Conservation (phyloP, 140 eudicot species). For the Bidens hawaiensis region DNA sequence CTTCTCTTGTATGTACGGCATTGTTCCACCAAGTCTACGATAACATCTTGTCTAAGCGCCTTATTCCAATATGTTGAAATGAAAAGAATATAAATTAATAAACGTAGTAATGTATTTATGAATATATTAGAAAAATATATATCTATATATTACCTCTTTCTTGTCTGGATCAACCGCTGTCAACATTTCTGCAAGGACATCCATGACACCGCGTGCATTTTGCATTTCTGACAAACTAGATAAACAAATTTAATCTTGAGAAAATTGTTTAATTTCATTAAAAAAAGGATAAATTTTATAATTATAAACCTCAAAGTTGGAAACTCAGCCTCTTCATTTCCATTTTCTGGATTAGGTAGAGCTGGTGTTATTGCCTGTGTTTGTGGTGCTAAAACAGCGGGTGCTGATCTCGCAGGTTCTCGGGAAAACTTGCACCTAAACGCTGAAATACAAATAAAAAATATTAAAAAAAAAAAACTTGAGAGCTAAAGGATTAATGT, state of each 20-base stretch:
- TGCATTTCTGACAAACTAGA: conserved; percentile 86
- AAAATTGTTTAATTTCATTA: conserved; percentile 1
- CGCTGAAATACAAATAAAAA: conserved; percentile 44
- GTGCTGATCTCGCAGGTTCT: conserved; percentile 68
- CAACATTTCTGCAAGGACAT: conserved; percentile 95
- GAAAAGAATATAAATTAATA: neutral
- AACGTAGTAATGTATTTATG: neutral
- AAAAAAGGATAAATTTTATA: neutral
- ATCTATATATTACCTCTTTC: conserved; percentile 63
- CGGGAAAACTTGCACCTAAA: conserved; percentile 91
- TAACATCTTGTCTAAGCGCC: conserved; percentile 89
- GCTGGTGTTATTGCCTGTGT: conserved; percentile 77
- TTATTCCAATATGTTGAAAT: conserved; percentile 22
- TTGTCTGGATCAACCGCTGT: conserved; percentile 79
- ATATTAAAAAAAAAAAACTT: neutral
- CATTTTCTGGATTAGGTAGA: conserved; percentile 51
- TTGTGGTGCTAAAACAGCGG: conserved; percentile 90
- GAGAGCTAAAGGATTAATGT: too few species aligned
- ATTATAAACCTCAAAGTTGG: conserved; percentile 70
- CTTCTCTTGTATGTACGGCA: conserved; percentile 88
- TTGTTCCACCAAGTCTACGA: conserved; percentile 94
- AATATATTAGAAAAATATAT: neutral
- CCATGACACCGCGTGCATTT: conserved; percentile 96
- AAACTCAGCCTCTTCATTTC: conserved; percentile 69
- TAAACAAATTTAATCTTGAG: neutral